phyloP scores from a whole-genome alignment of 306 rosid species.

The Myrica gale region DNA sequence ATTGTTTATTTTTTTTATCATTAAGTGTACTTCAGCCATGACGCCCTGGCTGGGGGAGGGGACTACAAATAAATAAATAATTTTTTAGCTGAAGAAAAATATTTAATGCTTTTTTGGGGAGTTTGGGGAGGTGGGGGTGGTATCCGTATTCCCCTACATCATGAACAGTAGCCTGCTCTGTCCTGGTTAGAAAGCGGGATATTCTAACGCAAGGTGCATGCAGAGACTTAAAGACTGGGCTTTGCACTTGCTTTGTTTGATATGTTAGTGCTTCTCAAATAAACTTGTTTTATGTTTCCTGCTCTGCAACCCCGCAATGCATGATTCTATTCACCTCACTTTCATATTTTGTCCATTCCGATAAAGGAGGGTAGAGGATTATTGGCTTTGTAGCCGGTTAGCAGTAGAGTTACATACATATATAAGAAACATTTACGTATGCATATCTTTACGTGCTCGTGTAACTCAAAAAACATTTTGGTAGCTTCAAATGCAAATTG shows the following conservation, averaged over 20 bases:
- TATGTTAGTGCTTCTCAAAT: background rate
- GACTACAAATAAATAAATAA: no score
- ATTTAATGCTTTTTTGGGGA: no score
- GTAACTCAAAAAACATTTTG: no score
- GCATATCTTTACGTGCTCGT: no score
- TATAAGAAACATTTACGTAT: background rate
- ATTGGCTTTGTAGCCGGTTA: background rate
- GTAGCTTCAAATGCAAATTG: no score
- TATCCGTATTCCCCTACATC: no score
- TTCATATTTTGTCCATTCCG: background rate
- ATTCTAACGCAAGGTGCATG: background rate
- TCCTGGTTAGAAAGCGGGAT: background rate
- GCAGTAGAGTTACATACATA: background rate
- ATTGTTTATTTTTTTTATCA: background rate
- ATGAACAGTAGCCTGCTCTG: no score
- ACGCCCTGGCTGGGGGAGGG: no score
- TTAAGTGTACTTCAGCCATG: background rate
- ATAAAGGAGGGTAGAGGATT: background rate
- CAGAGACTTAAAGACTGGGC: background rate
- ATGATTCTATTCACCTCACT: background rate
- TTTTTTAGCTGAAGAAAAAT: no score
- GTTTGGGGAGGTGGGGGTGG: no score
- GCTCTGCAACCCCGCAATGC: background rate
- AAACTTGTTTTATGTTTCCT: background rate
- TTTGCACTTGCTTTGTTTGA: constrained; percentile 1